These are phyloP conservation scores for Chaetomium olivaceum DNA, from an alignment of 2,329 filamentous ascomycete genomes.

Conservation along the genomic window DNA sequence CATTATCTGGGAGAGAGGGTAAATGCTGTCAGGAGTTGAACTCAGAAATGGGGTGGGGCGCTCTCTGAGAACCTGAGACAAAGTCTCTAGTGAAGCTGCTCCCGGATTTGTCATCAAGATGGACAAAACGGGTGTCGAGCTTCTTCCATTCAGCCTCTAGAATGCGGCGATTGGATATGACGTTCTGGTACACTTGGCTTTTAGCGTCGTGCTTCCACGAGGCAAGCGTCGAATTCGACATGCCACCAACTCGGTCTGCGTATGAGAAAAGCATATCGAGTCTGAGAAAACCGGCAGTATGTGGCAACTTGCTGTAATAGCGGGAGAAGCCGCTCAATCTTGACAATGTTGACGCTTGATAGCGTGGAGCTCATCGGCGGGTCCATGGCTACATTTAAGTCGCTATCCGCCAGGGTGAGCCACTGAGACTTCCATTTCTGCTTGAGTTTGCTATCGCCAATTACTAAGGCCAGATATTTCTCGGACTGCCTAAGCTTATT, in stretches of 20 bases:
- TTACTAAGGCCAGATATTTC: not conserved
- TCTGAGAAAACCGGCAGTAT: conserved; percentile 11
- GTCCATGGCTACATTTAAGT: not conserved
- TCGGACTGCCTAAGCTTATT: not conserved
- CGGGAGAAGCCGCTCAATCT: not conserved
- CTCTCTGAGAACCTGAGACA: too few species aligned
- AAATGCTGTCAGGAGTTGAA: too few species aligned
- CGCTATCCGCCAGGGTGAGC: not conserved
- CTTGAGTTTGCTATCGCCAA: not conserved
- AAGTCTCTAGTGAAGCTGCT: too few species aligned
- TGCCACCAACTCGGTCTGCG: conserved; percentile 15
- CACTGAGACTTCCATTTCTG: not conserved
- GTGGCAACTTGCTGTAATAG: conserved; percentile 7
- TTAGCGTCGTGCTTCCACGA: not conserved
- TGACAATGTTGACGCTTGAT: not conserved
- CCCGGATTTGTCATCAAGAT: too few species aligned
- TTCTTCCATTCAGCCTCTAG: not conserved
- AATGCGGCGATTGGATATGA: conserved; percentile 5
- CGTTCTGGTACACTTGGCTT: not conserved
- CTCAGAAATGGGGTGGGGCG: too few species aligned
- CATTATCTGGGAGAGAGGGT: too few species aligned
- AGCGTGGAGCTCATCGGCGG: not conserved
- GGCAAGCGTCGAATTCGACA: conserved; percentile 7
- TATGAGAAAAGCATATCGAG: conserved; percentile 11
- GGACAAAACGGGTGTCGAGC: not conserved